Conservation (phyloP, 768 basidiomycete genomes). For the Pleurotus salmoneostramineus region DNA sequence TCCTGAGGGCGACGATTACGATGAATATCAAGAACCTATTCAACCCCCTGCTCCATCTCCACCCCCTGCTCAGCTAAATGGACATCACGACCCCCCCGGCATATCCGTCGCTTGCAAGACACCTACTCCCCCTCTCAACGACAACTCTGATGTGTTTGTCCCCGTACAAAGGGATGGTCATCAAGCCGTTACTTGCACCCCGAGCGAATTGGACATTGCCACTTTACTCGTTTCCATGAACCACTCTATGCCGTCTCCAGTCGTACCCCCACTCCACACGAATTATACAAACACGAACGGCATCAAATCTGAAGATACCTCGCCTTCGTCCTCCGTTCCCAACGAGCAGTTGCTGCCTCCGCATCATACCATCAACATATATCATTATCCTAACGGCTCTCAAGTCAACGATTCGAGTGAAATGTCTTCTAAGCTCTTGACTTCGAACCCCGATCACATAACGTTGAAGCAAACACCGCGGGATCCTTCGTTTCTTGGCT, state of each 20-base stretch:
- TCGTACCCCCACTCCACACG: not conserved
- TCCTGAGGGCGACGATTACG: constrained; percentile 23
- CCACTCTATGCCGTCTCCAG: not conserved
- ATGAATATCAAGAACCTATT: constrained; percentile 6
- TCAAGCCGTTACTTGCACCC: not conserved
- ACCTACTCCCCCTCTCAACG: not conserved
- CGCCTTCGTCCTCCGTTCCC: not conserved
- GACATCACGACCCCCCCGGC: not conserved
- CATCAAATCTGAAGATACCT: not conserved
- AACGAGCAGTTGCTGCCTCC: not conserved
- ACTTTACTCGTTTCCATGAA: not conserved
- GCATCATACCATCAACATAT: not conserved
- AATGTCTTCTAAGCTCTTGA: not conserved
- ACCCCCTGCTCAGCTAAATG: not conserved
- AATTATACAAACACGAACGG: not conserved
- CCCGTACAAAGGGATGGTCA: constrained; percentile 1
- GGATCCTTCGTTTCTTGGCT: not conserved
- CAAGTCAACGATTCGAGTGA: not conserved
- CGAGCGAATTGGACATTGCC: not conserved
- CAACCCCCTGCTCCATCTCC: constrained; percentile 1
- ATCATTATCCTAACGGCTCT: not conserved
- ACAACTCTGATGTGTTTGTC: not conserved
- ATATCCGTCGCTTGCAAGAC: not conserved
- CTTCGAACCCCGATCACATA: not conserved
- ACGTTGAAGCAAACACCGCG: not conserved